Evolutionary conservation across 176 grass and related monocot genomes (phyloP), one percentile per base, ranked within the genome.

Genomic region (Phoenix roebelenii): DNA sequence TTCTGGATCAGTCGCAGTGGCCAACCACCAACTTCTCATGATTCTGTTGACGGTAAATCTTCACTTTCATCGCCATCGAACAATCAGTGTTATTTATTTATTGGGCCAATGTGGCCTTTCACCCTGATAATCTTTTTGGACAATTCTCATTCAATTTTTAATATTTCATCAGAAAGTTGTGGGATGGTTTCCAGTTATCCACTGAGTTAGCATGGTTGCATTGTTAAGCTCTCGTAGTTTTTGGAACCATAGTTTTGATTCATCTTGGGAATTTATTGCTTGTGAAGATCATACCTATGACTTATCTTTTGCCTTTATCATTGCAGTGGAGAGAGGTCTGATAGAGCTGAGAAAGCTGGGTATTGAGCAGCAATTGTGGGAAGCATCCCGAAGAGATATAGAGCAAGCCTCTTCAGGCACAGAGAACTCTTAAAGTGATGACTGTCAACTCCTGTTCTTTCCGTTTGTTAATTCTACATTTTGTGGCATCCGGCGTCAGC

Each of bases 241-340:
- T 44, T 44, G 35, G 2, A 44, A 3, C 35, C 1, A 2, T 44
- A 44, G 7, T 44, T 9, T 44, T 44, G 9, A 12, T 44, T 12
- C 35, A 44, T 44, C 35, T 44, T 44, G 7, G 10, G 9, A 44
- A 12, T 44, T 44, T 14, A 44, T 12, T 39, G 32, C 32, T 39
- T 39, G 32, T 39, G 32, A 39, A 39, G 7, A 39, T 39, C 7
- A 39, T 39, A 12, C 32, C 32, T 39, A 16, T 63, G 18, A 25
- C 12, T 63, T 63, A 29, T 29, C 35, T 29, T 63, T 29, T 30
- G 9, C 6, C 5, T 17, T 29, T 26, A 25, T 58, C 48, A 68
- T 53, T 79, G 68, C 88, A 98, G 94, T 93, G 79, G 94, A 98
- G 79, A 87, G 94, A 71, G 88, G 88, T 77, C 55, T 98, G 57